Percentiles rank a stretch among this genome's conserved stretches.
Conservation (phyloP, 106 monocot genomes). For the Dendrobium officinale region DNA sequence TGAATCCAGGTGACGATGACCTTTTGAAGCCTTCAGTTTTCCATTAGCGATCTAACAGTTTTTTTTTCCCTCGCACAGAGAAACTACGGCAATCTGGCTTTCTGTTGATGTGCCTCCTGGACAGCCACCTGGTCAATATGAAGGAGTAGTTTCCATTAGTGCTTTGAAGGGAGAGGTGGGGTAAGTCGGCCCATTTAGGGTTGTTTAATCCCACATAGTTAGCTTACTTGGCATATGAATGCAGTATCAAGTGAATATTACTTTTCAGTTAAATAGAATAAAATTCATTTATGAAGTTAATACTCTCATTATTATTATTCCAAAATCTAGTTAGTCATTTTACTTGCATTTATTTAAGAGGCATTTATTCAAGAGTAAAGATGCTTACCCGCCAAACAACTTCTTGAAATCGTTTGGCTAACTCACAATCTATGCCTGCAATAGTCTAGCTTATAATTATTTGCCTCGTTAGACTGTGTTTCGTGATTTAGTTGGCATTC, state of each 20-base stretch:
- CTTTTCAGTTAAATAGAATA: background rate
- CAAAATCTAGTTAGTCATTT: background rate
- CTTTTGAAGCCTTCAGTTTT: background rate
- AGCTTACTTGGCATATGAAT: background rate
- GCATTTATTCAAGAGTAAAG: background rate
- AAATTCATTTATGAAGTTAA: background rate
- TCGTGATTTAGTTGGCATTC: background rate
- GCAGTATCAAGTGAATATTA: background rate
- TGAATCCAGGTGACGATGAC: constrained; percentile 1
- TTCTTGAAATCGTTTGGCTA: background rate
- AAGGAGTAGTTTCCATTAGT: constrained; percentile 71
- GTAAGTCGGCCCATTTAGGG: constrained; percentile 20
- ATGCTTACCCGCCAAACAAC: background rate
- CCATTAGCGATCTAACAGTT: background rate
- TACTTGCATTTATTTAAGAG: background rate
- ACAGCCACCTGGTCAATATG: constrained; percentile 92
- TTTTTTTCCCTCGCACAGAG: constrained; percentile 39
- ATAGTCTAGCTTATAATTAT: background rate
- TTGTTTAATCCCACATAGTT: background rate
- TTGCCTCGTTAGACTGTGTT: background rate
- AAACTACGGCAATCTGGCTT: constrained; percentile 80
- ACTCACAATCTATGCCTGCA: background rate
- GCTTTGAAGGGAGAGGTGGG: constrained; percentile 49
- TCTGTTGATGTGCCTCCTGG: constrained; percentile 78
- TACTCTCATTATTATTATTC: background rate